These are phyloP conservation scores for Leccinum truebloodii DNA, from an alignment of 768 basidiomycete species.

Conservation along the genomic window DNA sequence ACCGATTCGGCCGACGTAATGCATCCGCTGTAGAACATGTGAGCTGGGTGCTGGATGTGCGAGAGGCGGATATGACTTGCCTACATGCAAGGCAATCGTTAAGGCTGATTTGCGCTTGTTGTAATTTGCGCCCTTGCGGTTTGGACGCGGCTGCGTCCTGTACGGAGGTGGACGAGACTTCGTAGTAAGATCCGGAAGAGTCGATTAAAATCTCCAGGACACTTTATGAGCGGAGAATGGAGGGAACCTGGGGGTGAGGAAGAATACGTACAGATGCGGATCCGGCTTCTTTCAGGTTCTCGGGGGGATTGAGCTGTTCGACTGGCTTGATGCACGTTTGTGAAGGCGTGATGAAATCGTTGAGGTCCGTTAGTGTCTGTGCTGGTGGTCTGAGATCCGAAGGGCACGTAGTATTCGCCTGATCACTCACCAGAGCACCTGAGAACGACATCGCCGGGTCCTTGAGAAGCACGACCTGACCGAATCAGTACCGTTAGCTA, in stretches of 20 bases:
- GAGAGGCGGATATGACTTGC: conserved; percentile 44
- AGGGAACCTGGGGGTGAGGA: background rate
- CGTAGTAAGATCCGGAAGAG: conserved; percentile 82
- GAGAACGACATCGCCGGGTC: conserved; percentile 71
- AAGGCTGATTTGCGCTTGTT: conserved; percentile 93
- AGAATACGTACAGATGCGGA: conserved; percentile 42
- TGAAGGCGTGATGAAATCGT: conserved; percentile 95
- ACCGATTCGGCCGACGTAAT: conserved; percentile 99
- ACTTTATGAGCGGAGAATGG: conserved; percentile 3
- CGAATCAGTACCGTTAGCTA: background rate
- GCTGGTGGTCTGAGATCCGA: conserved; percentile 11
- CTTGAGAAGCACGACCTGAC: background rate
- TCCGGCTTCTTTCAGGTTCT: conserved; percentile 40
- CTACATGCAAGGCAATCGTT: conserved; percentile 99
- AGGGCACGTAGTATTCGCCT: background rate
- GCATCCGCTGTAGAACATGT: conserved; percentile 68
- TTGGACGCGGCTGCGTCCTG: conserved; percentile 24
- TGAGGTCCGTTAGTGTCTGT: conserved; percentile 89
- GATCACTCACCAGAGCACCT: conserved; percentile 67
- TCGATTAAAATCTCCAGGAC: conserved; percentile 80
- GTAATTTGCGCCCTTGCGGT: conserved; percentile 56
- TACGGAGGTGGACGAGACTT: conserved; percentile 50
- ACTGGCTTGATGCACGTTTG: conserved; percentile 99
- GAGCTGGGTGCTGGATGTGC: background rate
- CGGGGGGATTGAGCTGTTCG: conserved; percentile 47